Evolutionary conservation across 2,329 filamentous ascomycete genomes (phyloP).

Genomic region (Pseudogymnoascus sp.): DNA sequence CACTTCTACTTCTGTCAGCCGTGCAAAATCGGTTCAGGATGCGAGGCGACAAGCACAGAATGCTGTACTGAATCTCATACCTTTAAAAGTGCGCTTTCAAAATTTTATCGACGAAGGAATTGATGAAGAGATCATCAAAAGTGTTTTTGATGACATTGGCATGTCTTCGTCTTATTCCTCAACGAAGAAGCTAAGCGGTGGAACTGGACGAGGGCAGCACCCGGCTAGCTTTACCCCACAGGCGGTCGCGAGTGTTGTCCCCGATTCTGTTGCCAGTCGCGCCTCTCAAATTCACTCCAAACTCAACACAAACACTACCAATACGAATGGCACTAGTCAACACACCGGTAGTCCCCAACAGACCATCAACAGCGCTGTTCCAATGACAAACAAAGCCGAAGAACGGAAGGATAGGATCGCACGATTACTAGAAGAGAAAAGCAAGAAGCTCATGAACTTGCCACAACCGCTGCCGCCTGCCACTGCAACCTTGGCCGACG

Average conservation of each 20-base stretch:
- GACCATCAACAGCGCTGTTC: neutral
- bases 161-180: conserved; percentile 33
- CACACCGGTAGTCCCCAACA: neutral
- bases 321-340: neutral
- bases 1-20: neutral
- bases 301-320: neutral
- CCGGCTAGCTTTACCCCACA: neutral
- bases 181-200: neutral
- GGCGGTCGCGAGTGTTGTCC: neutral
- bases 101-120: conserved; percentile 68
- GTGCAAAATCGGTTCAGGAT: conserved; percentile 13
- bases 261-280: neutral
- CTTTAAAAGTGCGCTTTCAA: conserved; percentile 63
- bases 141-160: conserved; percentile 62
- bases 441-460: conserved; percentile 40
- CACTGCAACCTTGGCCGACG: conserved; percentile 15
- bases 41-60: conserved; percentile 50
- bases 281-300: conserved; percentile 1
- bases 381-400: conserved; percentile 34
- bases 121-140: conserved; percentile 52
- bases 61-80: conserved; percentile 57
- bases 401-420: conserved; percentile 72
- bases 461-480: neutral
- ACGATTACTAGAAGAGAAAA: conserved; percentile 65
- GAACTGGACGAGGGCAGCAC: neutral